These are phyloP conservation scores for Aspergillus sp. DNA, from an alignment of 2,329 filamentous ascomycete species.

Conservation along the genomic window DNA sequence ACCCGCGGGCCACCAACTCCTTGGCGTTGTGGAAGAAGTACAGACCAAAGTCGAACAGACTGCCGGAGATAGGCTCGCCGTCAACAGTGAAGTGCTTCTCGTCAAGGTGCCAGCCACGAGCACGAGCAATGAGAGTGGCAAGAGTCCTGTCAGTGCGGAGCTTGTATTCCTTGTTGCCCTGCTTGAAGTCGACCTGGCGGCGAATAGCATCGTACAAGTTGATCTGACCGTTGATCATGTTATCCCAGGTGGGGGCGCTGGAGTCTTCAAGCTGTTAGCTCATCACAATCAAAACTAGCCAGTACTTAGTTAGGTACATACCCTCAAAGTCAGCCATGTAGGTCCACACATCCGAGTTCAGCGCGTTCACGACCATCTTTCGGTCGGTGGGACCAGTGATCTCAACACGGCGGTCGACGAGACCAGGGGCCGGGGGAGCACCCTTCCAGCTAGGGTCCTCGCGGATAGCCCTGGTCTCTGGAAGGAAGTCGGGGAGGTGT, in stretches of 20 bases:
- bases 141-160: slow-evolving; percentile 83
- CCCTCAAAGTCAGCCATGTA: slow-evolving; percentile 99
- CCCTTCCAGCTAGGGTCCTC: slow-evolving; percentile 94
- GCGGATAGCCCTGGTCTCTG: slow-evolving; percentile 92
- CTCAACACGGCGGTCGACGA: slow-evolving; percentile 91
- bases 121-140: slow-evolving; percentile 89
- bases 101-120: slow-evolving; percentile 95
- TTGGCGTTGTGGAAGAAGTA: slow-evolving; percentile 99
- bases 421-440: slow-evolving; percentile 83
- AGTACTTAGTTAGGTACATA: slow-evolving; percentile 42
- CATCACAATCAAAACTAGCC: background rate
- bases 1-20: slow-evolving; percentile 79
- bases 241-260: slow-evolving; percentile 94
- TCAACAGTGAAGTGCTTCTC: slow-evolving; percentile 98
- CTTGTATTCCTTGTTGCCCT: slow-evolving; percentile 94
- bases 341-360: slow-evolving; percentile 95
- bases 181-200: slow-evolving; percentile 92
- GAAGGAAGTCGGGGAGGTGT: slow-evolving; percentile 85
- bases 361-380: slow-evolving; percentile 98
- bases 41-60: slow-evolving; percentile 94
- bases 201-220: slow-evolving; percentile 97
- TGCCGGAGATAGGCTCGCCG: slow-evolving; percentile 88
- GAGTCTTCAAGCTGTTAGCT: slow-evolving; percentile 63
- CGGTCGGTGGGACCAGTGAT: slow-evolving; percentile 96
- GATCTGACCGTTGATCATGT: slow-evolving; percentile 98